Conservation (phyloP, 495 filamentous ascomycete genomes). For the Xylaria venustula region DNA sequence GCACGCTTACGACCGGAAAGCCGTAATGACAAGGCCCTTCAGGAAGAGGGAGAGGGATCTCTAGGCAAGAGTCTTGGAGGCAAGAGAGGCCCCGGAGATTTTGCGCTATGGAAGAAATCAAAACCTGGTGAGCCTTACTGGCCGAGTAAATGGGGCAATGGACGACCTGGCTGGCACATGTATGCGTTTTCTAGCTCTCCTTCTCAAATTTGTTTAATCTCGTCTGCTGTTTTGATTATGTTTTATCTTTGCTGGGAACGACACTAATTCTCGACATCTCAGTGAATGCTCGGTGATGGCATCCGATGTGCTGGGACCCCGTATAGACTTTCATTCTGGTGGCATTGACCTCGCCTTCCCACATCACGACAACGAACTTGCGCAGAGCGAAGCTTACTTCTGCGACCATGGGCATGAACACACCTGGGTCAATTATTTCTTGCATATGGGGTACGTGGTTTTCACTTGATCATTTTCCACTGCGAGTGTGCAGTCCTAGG, state of each 20-base stretch:
- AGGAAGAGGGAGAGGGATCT: constrained; percentile 88
- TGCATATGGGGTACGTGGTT: constrained; percentile 73
- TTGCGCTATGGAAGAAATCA: constrained; percentile 91
- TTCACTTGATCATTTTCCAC: neutral
- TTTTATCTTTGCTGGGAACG: too few relatives aligned
- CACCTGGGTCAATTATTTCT: constrained; percentile 94
- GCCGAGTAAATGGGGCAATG: constrained; percentile 81
- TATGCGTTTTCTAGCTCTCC: neutral
- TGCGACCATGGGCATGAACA: constrained; percentile 53
- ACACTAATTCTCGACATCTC: neutral
- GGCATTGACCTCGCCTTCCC: constrained; percentile 93
- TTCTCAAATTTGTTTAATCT: neutral
- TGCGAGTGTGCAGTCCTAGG: too few relatives aligned
- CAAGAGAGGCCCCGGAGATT: constrained; percentile 76
- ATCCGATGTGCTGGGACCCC: constrained; percentile 72
- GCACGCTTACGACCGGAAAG: constrained; percentile 86
- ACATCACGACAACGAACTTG: constrained; percentile 95
- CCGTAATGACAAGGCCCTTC: constrained; percentile 73
- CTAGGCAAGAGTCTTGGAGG: constrained; percentile 64
- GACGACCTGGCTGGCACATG: constrained; percentile 95
- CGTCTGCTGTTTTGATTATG: too few relatives aligned
- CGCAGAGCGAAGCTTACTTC: constrained; percentile 90
- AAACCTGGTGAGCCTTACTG: constrained; percentile 92
- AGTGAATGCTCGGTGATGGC: constrained; percentile 95
- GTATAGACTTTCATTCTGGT: constrained; percentile 91